Percentiles rank a stretch among this genome's conserved stretches.
Evolutionary conservation across 257 asterid species (phyloP).

Genomic region (Primulina tabacum): DNA sequence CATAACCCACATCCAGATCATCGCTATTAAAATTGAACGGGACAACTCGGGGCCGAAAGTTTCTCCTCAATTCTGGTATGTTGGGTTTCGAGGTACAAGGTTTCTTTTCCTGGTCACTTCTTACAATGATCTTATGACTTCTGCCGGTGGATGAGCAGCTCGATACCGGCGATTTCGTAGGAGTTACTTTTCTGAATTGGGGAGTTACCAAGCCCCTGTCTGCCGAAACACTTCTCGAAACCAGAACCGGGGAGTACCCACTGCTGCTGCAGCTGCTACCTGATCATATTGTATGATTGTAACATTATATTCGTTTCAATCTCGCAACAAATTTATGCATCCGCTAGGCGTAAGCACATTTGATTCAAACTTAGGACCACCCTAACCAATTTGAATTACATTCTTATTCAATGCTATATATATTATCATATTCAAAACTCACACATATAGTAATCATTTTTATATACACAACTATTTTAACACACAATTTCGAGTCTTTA

Average conservation of each 20-base stretch:
- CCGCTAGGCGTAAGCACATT: too few relatives aligned
- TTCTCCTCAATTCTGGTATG: constrained; percentile 31
- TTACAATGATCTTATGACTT: constrained; percentile 37
- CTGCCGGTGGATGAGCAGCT: constrained; percentile 41
- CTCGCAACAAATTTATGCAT: too few relatives aligned
- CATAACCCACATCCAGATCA: constrained; percentile 16
- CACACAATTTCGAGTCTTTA: too few relatives aligned
- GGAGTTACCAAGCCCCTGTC: constrained; percentile 39
- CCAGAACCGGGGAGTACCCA: constrained; percentile 31
- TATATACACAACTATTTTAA: too few relatives aligned
- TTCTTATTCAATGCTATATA: neutral
- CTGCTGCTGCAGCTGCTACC: constrained; percentile 33
- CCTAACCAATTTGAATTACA: neutral
- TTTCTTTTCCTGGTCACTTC: constrained; percentile 29
- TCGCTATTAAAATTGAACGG: constrained; percentile 39
- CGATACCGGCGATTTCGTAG: constrained; percentile 35
- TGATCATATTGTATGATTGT: constrained; percentile 24
- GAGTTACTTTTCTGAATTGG: constrained; percentile 28
- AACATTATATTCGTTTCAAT: too few relatives aligned
- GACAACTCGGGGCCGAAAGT: constrained; percentile 46
- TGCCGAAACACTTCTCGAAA: constrained; percentile 19
- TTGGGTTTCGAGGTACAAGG: constrained; percentile 32
- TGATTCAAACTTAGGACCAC: neutral
- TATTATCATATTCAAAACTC: neutral
- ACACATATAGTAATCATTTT: too few relatives aligned